Base-by-base conservation (phyloP, 257 asterid species). In the Plectranthus barbatus region DNA sequence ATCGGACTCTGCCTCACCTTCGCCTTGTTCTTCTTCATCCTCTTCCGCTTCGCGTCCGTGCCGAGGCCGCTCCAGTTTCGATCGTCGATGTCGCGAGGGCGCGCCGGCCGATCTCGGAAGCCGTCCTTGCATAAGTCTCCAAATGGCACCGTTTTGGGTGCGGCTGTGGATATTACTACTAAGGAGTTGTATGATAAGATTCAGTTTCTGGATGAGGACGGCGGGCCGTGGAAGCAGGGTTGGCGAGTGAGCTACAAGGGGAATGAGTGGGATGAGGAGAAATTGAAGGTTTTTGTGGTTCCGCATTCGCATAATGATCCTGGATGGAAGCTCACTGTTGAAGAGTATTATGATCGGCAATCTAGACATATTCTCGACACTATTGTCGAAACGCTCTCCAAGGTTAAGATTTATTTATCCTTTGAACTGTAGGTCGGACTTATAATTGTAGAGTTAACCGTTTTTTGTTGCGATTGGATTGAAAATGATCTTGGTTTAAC, bases 241-340 rank as follows among this genome's bases (percentile, higher is more conserved):
- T 93, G 99, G 99, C 80, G 86, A 60, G 99, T 93, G 60, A 75
- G 69, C 53, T 93, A 90, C 21, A 83, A 82, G 64, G 97, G 96
- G 67, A 77, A 74, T 50, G 99, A 93, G 74, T 93, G 99, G 99
- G 87, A 85, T 64, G 78, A 78, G 47, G 99, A 93, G 91, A 93
- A 90, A 64, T 67, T 93, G 85, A 93, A 93, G 79, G 77, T 90
- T 14, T 82, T 90, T 66, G 97, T 93, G 62, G 97, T 90, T 9
- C 99, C 99, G 12, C 99, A 93, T 77, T 90, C 99, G 66, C 99
- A 93, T 64, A 90, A 93, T 76, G 97, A 93, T 76, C 99, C 99
- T 18, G 99, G 99, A 11, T 93, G 99, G 97, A 87, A 78, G 72
- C 84, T 85, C 56, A 93, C 99, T 2, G 99, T 93, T 36, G 96